Base-by-base conservation (phyloP, 2,329 filamentous ascomycete species). In the Plectosphaerella sp. region DNA sequence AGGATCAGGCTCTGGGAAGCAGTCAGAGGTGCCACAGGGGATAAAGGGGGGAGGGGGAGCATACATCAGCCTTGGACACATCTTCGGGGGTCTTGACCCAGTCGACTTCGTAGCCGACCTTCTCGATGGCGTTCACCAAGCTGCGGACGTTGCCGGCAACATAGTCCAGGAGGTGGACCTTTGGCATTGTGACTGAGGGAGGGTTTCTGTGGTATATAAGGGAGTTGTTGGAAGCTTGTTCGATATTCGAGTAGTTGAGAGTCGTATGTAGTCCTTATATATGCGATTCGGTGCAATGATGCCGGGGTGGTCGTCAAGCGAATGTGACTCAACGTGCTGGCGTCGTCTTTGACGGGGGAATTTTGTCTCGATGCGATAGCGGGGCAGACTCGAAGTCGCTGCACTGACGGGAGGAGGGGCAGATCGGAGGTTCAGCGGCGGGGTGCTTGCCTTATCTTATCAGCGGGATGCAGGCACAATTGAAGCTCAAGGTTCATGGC, bases 131-230 rank as follows among this genome's bases (percentile, higher is more conserved):
- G 77, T 99, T 99, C 67, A 92, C 93, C 63, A 99, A 82, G 58
- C 92, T 97, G 59, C 93, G 88, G 62, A 99, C 86, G 71, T 99
- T 99, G 66, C 94, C 94, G 56, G 94, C 93, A 59, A 97, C 93
- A 69, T 97, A 97, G 75, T 97, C 79, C 62, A 88, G 72, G 51
- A 94, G 73, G 72, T 93, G 82, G 58, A 93, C 88, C 47, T 81
- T 89, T 58, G 88, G 84, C 87, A 91, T 91, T 48, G 8, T 33
- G 28, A 33, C 11, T 9, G n/a, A 43, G 20, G 20, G 39, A 6
- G 10, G 8, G 39, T 43, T 41, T 42, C n/a, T 39, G 47, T 1
- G 28, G 11, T 3, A 33, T 3, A 10, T 33, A 7, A 12, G 2
- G 6, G 46, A 37, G 9, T 16, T 24, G 22, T 8, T 24, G 33